Conservation (phyloP, 2,329 filamentous ascomycete genomes). For the Periconia sp. region DNA sequence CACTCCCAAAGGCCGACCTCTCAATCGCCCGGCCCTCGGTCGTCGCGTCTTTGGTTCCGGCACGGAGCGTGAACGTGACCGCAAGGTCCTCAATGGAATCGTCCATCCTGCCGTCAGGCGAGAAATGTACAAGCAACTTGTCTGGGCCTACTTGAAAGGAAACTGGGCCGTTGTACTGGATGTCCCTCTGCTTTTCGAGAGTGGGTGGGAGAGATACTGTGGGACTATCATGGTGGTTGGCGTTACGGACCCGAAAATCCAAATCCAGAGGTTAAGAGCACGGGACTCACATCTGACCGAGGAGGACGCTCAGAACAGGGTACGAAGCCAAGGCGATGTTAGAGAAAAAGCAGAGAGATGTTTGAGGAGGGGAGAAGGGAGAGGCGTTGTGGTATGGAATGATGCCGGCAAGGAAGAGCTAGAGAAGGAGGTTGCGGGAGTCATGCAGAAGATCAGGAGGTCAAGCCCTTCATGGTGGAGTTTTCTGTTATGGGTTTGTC, state of each 20-base stretch:
- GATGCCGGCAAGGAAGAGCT: slow-evolving; percentile 74
- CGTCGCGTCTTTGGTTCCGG: slow-evolving; percentile 81
- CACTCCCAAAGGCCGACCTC: slow-evolving; percentile 66
- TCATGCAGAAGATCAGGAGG: slow-evolving; percentile 63
- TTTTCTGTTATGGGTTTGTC: slow-evolving; percentile 67
- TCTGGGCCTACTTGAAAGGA: slow-evolving; percentile 73
- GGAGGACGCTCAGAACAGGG: slow-evolving; percentile 87
- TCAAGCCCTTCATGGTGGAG: slow-evolving; percentile 82
- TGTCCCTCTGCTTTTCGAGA: slow-evolving; percentile 89
- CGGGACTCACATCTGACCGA: slow-evolving; percentile 75
- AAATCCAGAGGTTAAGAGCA: slow-evolving; percentile 76
- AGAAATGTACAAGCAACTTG: slow-evolving; percentile 76
- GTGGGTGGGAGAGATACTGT: slow-evolving; percentile 80
- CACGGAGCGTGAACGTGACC: slow-evolving; percentile 69
- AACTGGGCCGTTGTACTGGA: slow-evolving; percentile 90
- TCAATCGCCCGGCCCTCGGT: slow-evolving; percentile 86
- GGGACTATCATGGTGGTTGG: slow-evolving; percentile 85
- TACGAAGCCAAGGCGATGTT: slow-evolving; percentile 84
- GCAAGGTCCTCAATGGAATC: slow-evolving; percentile 80
- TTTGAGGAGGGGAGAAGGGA: slow-evolving; percentile 61
- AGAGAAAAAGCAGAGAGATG: slow-evolving; percentile 78
- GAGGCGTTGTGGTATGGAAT: slow-evolving; percentile 87
- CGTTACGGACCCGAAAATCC: slow-evolving; percentile 74
- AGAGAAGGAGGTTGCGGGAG: slow-evolving; percentile 64
- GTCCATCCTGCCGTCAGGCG: slow-evolving; percentile 87